These are phyloP conservation scores for Phyllosticta capitalensis DNA, from an alignment of 2,329 filamentous ascomycete genomes.

Conservation along the genomic window DNA sequence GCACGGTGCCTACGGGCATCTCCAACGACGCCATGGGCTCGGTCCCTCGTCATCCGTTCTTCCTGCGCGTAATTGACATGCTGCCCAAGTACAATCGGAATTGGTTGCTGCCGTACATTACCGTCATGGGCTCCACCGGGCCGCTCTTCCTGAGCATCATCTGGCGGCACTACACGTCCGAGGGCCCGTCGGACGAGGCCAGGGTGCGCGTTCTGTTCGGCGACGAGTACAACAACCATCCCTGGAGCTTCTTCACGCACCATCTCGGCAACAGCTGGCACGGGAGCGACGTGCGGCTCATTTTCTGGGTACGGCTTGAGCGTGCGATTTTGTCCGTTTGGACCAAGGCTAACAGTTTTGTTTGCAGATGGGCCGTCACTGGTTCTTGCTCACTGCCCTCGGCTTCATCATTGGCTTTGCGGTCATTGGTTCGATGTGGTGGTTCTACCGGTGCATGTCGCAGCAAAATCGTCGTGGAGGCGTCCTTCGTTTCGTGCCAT, in stretches of 20 bases:
- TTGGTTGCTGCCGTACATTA: constrained; percentile 64
- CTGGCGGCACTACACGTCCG: constrained; percentile 62
- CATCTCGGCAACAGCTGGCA: constrained; percentile 59
- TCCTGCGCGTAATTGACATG: constrained; percentile 57
- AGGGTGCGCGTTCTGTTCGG: constrained; percentile 60
- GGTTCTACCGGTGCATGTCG: constrained; percentile 37
- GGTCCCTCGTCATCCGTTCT: constrained; percentile 64
- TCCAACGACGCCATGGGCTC: constrained; percentile 74
- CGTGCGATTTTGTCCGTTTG: background rate
- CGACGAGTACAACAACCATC: constrained; percentile 57
- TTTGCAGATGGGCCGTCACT: constrained; percentile 42
- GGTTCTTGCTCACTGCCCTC: constrained; percentile 45
- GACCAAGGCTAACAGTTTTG: background rate
- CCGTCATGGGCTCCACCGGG: constrained; percentile 70
- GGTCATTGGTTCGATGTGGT: constrained; percentile 43
- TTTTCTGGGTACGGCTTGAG: constrained; percentile 47
- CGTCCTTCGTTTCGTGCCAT: constrained; percentile 4
- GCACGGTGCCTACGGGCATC: constrained; percentile 66
- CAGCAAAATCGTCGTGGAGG: constrained; percentile 5
- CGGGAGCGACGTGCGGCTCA: constrained; percentile 51
- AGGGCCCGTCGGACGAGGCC: constrained; percentile 38
- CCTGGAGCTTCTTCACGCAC: constrained; percentile 65
- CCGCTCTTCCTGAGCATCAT: constrained; percentile 67
- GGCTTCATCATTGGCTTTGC: constrained; percentile 45
- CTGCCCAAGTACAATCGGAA: constrained; percentile 58